Base-by-base conservation (phyloP, 1,284 basidiomycete genomes). In the Apiotrichum laibachii region DNA sequence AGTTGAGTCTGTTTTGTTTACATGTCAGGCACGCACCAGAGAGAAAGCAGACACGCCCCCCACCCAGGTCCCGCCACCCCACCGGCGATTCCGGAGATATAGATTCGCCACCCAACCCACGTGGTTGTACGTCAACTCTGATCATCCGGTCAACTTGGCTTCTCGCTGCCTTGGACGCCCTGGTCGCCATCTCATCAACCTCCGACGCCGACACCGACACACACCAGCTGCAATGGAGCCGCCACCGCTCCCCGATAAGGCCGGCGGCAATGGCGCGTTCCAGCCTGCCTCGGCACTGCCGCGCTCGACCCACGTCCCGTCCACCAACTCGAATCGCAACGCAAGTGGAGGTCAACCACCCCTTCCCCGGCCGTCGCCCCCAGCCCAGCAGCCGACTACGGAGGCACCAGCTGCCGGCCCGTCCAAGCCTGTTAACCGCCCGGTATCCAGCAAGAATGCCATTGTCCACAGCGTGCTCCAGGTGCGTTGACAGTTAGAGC, bases 401-500 rank as follows among this genome's bases (percentile, higher is more conserved):
- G 39, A 18, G 21, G 46, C 44, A 26, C 49, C 42, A 1, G 10
- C 49, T 12, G 40, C 34, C 16, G 9, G 33, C n/a, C 47, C 59
- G 6, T 13, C 56, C 1, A 65, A 67, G 62, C 68, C 69, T 16
- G 57, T 73, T 39, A 55, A 73, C 59, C 46, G 76, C 49, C 64
- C 74, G 13, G 61, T 69, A 12, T 57, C 72, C 13, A 69, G 72
- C 52, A 76, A 76, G 61, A 75, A 73, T 53, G 73, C 89, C 56
- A 88, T 94, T 59, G 81, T 93, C 35, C 82, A 93, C 59, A 91
- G 82, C 55, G 75, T 82, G 8, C 81, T 83, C 50, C 85, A 86
- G 77, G 85, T 84, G 63, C 55, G 85, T 63, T 5, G 31, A 19
- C 8, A 5, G n/a, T 15, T 62, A 52, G 33, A 55, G 33, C 18